Evolutionary conservation across 768 basidiomycete species (phyloP), one percentile per base, ranked within the genome.

Genomic region (Lactifluus subvellereus): DNA sequence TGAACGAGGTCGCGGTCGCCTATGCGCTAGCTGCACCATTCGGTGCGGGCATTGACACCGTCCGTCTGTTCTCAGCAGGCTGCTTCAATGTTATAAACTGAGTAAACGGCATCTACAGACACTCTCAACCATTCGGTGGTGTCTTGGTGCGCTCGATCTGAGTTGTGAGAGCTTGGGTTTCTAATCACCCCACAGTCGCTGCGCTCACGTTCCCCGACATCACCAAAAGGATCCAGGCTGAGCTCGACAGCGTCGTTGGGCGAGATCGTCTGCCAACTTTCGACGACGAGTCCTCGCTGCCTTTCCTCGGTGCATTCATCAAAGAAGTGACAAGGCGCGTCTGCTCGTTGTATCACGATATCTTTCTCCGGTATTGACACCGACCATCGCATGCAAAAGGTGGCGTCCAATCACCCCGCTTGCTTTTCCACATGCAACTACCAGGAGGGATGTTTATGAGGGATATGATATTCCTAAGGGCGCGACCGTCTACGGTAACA

Each of bases 191-290:
- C 13, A 37, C 22, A 57, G 52, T 54, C 35, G 63, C 50, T 40
- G 56, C 27, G 47, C n/a, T 66, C 20, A 33, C 55, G 9, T 62
- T 61, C 47, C 69, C 69, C 14, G 62, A 69, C 5, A 43, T 59
- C 30, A 32, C 57, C 20, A 50, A 54, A 42, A 64, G 53, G 38
- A 63, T 67, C 8, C 69, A 69, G 48, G 54, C 53, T 1, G 69
- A 69, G 22, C 47, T 69, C 43, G 62, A 67, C 32, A 52, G 20
- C 7, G 62, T 55, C 32, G 62, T 68, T 16, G 59, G 67, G 32
- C 61, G 59, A 5, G 62, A 51, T 35, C 66, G 66, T 8, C 22
- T 68, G 32, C 62, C 67, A n/a, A 61, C 59, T 16, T 62, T 68
- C 54, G 50, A 60, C 22, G 67, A 68, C 42, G 61, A 65, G 47